Evolutionary conservation across 2,329 filamentous ascomycete species (phyloP), one percentile per base, ranked within the genome.

Genomic region (Clonostachys solani): DNA sequence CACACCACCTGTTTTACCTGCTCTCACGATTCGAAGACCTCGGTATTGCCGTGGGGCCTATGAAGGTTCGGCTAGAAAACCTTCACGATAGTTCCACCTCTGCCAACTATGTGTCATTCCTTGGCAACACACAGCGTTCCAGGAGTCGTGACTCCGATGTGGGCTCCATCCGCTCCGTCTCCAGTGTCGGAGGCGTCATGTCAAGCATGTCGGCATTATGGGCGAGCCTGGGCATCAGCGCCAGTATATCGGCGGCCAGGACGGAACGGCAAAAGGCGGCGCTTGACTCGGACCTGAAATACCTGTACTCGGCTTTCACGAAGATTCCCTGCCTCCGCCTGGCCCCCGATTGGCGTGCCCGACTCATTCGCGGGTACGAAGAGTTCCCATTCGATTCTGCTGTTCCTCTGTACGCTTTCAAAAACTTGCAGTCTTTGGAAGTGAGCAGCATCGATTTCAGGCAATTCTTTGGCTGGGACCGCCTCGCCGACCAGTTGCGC

Each of bases 311-410:
- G 40, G 90, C 94, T 48, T 99, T 97, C 63, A 99, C 94, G 60
- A 99, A 97, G 71, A 95, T 99, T 40, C 94, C 94, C 0, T 96
- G 89, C 61, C 74, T 99, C 52, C 84, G 87, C 53, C 75, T 99
- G 47, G 85, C 92, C 29, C 92, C 92, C n/a, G 94, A 99, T 66
- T 92, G 91, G 74, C 88, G 90, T 55, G 92, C 92, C 43, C 85
- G 87, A 46, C 74, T 96, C 51, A 96, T 99, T 56, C 81, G 86
- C 55, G 92, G 92, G 29, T 97, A 94, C 62, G 94, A 99, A 67
- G 92, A 96, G 67, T 99, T 97, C 56, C 94, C 94, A 4, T 96
- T 97, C 66, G 94, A 99, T 67, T 96, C 90, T 19, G 94, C 94
- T 17, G 94, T 99, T 33, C 94, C 94, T 17, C 76, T 99, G n/a